Evolutionary conservation across 768 basidiomycete genomes (phyloP), one percentile per base, ranked within the genome.

Genomic region (Pleurotus cornucopiae): DNA sequence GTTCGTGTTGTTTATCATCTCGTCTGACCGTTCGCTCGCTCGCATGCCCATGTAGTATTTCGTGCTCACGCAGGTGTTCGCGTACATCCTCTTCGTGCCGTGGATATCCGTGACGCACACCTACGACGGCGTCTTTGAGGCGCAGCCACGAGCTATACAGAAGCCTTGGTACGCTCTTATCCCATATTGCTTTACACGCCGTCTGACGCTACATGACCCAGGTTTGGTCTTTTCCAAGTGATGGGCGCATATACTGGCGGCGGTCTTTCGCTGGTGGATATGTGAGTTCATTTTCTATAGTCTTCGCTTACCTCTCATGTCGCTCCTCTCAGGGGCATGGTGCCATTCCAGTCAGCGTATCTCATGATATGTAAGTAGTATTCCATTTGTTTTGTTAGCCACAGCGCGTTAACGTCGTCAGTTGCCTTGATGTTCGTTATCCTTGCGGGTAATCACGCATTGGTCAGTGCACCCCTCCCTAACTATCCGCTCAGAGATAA

Each of bases 361-460:
- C 68, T 81, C 2, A 83, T 88, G 84, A 79, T 85, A 21, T 73
- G 77, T 77, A 54, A 26, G 74, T 64, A n/a, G 11, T 40, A 18
- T 21, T 23, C n/a, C 12, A 25, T 26, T 2, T 20, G 4, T 44
- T 37, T 9, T 2, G 51, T 38, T 52, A 14, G 16, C n/a, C 21
- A 52, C 25, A n/a, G 38, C 12, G 38, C 4, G 23, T 46, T 47
- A 30, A 23, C 16, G 49, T n/a, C 30, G 4, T 14, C 54, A 81
- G 78, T 85, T 61, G 67, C 76, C 26, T 64, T 88, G 60, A 76
- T 84, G 7, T 75, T 87, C 38, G 72, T 79, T 12, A 88, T 91
- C 57, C 69, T 91, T 26, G 89, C 86, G 20, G 89, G 89, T 14
- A 91, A 91, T 63, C 88, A 87, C 59, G 88, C 85, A 0, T 73